Percentiles rank a stretch among this genome's conserved stretches.
These are phyloP conservation scores for Gnetum montanum DNA, from an alignment of 75 land plant species.

Conservation along the genomic window DNA sequence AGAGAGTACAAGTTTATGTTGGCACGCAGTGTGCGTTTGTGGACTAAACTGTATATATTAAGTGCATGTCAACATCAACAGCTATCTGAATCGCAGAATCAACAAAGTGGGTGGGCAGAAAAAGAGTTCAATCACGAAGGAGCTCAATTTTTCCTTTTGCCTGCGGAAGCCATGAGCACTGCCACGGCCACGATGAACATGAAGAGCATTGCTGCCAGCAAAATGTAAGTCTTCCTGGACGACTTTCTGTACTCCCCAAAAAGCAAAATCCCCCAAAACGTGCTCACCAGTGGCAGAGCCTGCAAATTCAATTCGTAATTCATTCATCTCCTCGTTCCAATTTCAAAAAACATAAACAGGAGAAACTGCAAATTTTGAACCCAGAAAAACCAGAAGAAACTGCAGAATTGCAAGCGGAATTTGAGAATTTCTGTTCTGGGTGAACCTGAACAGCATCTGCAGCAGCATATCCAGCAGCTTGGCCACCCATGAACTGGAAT, in stretches of 20 bases:
- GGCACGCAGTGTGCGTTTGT: too few species aligned
- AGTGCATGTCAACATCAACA: too few species aligned
- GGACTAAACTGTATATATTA: too few species aligned
- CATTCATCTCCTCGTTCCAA: background rate
- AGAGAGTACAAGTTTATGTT: too few species aligned
- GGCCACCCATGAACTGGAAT: slow-evolving; percentile 97
- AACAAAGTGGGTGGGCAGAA: too few species aligned
- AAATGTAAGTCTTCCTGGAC: slow-evolving; percentile 58
- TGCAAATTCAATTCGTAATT: slow-evolving; percentile 18
- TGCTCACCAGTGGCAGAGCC: slow-evolving; percentile 98
- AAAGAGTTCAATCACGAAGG: too few species aligned
- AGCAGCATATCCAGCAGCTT: slow-evolving; percentile 99
- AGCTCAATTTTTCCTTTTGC: slow-evolving; percentile 57
- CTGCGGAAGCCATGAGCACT: slow-evolving; percentile 80
- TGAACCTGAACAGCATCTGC: slow-evolving; percentile 98
- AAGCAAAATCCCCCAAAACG: slow-evolving; percentile 81
- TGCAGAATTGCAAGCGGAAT: slow-evolving; percentile 1
- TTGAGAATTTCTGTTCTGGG: background rate
- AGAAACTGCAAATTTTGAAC: slow-evolving; percentile 4
- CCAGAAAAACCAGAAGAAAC: background rate
- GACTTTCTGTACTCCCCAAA: slow-evolving; percentile 89
- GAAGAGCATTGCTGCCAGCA: slow-evolving; percentile 68
- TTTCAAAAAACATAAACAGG: background rate
- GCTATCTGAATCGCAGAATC: too few species aligned
- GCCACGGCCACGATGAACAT: slow-evolving; percentile 89